Percentiles rank a stretch among this genome's conserved stretches.
These are phyloP conservation scores for Schizochytrium sp. DNA, from an alignment of 108 stramenopile genomes.

Conservation along the genomic window DNA sequence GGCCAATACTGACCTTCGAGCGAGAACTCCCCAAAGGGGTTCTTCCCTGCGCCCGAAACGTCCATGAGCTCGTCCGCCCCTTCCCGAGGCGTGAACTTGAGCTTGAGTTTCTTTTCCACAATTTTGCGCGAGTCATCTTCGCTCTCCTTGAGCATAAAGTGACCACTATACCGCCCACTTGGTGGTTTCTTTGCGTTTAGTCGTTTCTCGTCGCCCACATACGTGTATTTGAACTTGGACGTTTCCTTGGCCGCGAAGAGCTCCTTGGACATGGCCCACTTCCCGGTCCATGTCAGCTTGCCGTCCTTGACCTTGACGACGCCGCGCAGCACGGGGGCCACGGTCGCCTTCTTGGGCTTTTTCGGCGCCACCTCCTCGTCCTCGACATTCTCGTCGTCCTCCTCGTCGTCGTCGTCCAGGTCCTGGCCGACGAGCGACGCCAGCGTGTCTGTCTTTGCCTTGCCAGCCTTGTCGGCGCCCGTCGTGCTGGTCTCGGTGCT, in stretches of 20 bases:
- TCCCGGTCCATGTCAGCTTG: not conserved
- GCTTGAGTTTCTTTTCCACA: not conserved
- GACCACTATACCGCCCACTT: not conserved
- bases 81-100: not conserved
- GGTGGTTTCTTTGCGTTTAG: not conserved
- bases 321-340: constrained; percentile 9
- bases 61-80: not conserved
- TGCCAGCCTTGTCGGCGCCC: not conserved
- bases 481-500: not conserved
- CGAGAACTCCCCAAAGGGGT: not conserved
- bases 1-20: not conserved
- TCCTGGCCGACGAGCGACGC: not conserved
- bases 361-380: not conserved
- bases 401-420: not conserved
- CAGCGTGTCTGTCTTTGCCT: not conserved
- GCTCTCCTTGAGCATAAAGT: not conserved
- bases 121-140: not conserved
- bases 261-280: constrained; percentile 11
- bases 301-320: not conserved
- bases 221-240: not conserved
- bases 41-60: not conserved
- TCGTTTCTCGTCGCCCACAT: not conserved
- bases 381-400: not conserved
- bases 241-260: not conserved
- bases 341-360: not conserved